Conservation (phyloP, 108 stramenopile species). For the Cyclotella kingstonii region DNA sequence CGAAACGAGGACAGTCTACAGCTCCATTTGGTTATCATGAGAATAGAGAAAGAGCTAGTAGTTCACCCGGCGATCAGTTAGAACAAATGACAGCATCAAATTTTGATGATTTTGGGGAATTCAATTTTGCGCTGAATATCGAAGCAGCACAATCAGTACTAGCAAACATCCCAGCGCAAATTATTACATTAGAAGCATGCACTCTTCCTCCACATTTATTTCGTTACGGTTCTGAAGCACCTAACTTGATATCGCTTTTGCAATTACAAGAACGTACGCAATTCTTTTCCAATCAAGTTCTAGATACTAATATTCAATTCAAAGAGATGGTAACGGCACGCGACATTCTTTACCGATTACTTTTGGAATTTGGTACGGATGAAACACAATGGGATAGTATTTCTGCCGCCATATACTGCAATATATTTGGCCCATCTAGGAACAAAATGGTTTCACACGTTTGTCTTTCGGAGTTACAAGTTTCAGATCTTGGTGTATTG, state of each 20-base stretch:
- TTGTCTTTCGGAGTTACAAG: not conserved
- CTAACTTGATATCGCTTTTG: conserved; percentile 2
- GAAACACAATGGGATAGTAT: conserved; percentile 45
- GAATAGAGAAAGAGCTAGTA: too few species aligned
- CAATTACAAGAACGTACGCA: not conserved
- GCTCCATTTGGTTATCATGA: conserved; percentile 30
- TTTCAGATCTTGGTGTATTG: conserved; percentile 22
- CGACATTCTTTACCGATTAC: conserved; percentile 6
- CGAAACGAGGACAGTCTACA: conserved; percentile 34
- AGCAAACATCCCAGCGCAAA: conserved; percentile 2
- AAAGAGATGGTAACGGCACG: conserved; percentile 14
- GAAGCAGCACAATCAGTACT: conserved; percentile 9
- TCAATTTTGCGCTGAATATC: conserved; percentile 38
- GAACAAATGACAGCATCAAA: not conserved
- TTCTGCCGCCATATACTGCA: conserved; percentile 33
- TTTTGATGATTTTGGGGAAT: conserved; percentile 25
- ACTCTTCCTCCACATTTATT: conserved; percentile 18
- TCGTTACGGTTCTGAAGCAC: not conserved
- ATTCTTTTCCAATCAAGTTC: too few species aligned
- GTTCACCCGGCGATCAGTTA: too few species aligned
- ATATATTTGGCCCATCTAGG: conserved; percentile 10
- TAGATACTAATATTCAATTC: too few species aligned
- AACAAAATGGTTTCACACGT: not conserved
- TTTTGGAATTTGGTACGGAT: conserved; percentile 21
- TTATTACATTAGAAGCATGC: conserved; percentile 33